phyloP scores from a whole-genome alignment of 1,139 yeast species.

The Spathaspora sp. region DNA sequence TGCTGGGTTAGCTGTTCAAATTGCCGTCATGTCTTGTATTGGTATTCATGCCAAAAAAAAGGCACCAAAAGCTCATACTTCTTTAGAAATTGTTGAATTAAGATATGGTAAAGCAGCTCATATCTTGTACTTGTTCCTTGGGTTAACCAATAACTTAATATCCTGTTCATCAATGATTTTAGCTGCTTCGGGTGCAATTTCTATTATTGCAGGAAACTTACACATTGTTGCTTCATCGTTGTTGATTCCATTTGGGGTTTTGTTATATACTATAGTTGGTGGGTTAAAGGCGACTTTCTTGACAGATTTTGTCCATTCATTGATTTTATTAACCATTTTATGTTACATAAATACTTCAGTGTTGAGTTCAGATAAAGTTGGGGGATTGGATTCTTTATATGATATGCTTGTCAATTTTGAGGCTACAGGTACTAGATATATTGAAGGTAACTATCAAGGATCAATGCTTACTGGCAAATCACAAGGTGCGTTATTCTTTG shows the following conservation, averaged over 20 bases:
- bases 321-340: conserved; percentile 28
- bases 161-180: conserved; percentile 32
- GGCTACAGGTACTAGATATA: conserved; percentile 13
- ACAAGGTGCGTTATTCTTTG: conserved; percentile 25
- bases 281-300: conserved; percentile 38
- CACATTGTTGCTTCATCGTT: conserved; percentile 27
- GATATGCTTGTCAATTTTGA: conserved; percentile 17
- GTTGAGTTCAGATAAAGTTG: conserved; percentile 21
- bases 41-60: conserved; percentile 27
- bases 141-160: conserved; percentile 27
- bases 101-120: conserved; percentile 28
- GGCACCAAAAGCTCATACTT: conserved; percentile 25
- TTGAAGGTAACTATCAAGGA: conserved; percentile 31
- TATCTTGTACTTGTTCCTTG: conserved; percentile 26
- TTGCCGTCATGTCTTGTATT: conserved; percentile 22
- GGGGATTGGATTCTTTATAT: conserved; percentile 26
- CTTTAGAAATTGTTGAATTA: conserved; percentile 25
- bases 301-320: conserved; percentile 31
- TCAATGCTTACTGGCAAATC: conserved; percentile 31
- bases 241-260: conserved; percentile 33
- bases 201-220: conserved; percentile 27
- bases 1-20: conserved; percentile 25
- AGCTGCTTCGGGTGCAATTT: conserved; percentile 33
- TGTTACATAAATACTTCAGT: conserved; percentile 24
- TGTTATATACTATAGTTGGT: conserved; percentile 33